Evolutionary conservation across 441 rosid genomes (phyloP), one percentile per base, ranked within the genome.

Genomic region (Populus hybrid): DNA sequence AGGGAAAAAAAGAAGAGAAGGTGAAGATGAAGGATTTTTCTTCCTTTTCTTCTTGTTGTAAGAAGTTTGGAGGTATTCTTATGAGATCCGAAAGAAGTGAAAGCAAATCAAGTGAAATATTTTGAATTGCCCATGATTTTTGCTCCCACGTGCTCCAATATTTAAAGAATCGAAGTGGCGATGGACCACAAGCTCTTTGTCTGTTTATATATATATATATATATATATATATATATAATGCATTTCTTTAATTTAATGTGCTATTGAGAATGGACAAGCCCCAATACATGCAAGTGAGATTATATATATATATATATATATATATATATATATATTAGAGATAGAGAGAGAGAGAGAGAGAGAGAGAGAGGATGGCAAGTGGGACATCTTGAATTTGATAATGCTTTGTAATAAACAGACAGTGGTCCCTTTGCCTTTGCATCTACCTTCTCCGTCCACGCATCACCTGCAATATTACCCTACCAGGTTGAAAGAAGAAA

Each of bases 401-500:
- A 35, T 74, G 77, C 67, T 74, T 19, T 40, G 18, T 26, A 18
- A 34, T 61, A 30, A 74, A 69, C 42, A 74, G 26, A 40, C n/a
- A 42, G 42, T 78, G 84, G 81, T 50, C 76, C 75, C 69, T n/a
- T n/a, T 21, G 10, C n/a, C 14, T 2, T 21, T 3, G 2, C 10
- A 32, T 40, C 75, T 46, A 9, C n/a, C 32, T 30, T 30, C 19
- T n/a, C 36, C 76, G 30, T 74, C 76, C 35, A 74, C 63, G 14
- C 32, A 53, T 18, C 73, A n/a, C 63, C 73, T 53, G 34, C 40
- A 53, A 38, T 23, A 11, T 9, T 42, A 19, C 69, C 46, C 64
- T 9, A 30, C 83, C 68, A 32, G 28, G 38, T 75, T 71, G 66
- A 40, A 50, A 64, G 76, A 59, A 40, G 40, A 71, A 46, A 72